Conservation (phyloP, 2,329 filamentous ascomycete genomes). For the Calcarisporium arbuscula region DNA sequence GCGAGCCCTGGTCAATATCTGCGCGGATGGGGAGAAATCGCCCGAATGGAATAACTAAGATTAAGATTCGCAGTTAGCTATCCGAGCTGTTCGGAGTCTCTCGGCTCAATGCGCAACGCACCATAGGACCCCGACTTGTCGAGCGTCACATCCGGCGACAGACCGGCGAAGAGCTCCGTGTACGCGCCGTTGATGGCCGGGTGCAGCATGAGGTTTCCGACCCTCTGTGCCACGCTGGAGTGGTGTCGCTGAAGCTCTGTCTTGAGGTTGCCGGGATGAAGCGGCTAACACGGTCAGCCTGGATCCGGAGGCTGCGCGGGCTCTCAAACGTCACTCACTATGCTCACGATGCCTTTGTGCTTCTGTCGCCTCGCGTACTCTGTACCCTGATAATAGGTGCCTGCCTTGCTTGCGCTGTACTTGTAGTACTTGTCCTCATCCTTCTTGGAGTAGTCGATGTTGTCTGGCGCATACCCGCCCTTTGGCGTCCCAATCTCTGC, state of each 20-base stretch:
- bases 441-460: constrained; percentile 8
- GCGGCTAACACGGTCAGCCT: too few species aligned
- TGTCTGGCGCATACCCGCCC: constrained; percentile 10
- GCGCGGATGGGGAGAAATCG: constrained; percentile 4
- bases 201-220: too few species aligned
- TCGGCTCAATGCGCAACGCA: too few species aligned
- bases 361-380: constrained; percentile 22
- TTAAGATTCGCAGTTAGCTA: too few species aligned
- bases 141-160: constrained; percentile 5
- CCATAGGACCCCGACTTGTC: constrained; percentile 5
- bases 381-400: constrained; percentile 22
- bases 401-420: constrained; percentile 22
- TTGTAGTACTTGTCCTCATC: constrained; percentile 15
- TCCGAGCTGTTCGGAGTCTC: too few species aligned
- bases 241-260: constrained; percentile 28
- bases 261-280: constrained; percentile 34
- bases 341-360: constrained; percentile 21
- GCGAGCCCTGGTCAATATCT: too few species aligned
- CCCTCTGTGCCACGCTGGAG: too few species aligned
- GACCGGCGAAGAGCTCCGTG: constrained; percentile 7
- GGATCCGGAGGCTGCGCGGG: too few species aligned
- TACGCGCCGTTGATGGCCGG: constrained; percentile 7
- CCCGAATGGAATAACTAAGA: constrained; percentile 8
- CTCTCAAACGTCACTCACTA: too few species aligned
- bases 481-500: constrained; percentile 2